Base-by-base conservation (phyloP, 352 stramenopile species). In the Pythium chondricola region DNA sequence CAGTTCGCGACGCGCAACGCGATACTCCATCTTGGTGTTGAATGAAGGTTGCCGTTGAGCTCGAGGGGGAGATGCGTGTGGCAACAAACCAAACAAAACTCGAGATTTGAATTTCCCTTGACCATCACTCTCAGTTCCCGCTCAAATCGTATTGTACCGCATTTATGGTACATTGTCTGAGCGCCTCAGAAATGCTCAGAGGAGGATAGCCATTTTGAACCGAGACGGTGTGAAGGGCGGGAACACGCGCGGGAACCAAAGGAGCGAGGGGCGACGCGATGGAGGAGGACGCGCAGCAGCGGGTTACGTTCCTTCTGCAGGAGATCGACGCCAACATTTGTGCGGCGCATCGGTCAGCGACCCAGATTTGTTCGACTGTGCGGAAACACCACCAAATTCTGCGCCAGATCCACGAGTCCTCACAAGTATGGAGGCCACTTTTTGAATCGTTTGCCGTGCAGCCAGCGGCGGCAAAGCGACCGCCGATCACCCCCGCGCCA, bases 271-370 rank as follows among this genome's bases (percentile, higher is more conserved):
- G n/a, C n/a, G n/a, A n/a, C n/a, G n/a, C n/a, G 16, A 85, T 83
- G 76, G 74, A 88, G 32, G 79, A 91, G 52, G 72, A 83, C 44
- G 55, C 65, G 20, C 72, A 91, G 62, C 80, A 91, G 62, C 76
- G 77, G 18, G 80, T 91, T 61, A 91, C 80, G 56, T 88, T 85
- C 66, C 52, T 91, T 51, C 63, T 91, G 51, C 74, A 88, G 63
- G 80, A 91, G 69, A 88, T 91, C 63, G 80, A 91, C 45, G 72
- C 73, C 43, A 88, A 88, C 59, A 83, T 91, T 52, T 87, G 70
- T 48, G 76, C 79, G 27, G 76, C 79, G 31, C 79, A 90, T 32
- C 74, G 74, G 26, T 86, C 76, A 45, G 79, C 79, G 25, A 88
- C 79, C 45, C 71, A 88, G 55, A 88, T 90, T 47, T 86, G 66